Conservation (phyloP, 441 rosid species). For the Bocquillonia castaneifolia region DNA sequence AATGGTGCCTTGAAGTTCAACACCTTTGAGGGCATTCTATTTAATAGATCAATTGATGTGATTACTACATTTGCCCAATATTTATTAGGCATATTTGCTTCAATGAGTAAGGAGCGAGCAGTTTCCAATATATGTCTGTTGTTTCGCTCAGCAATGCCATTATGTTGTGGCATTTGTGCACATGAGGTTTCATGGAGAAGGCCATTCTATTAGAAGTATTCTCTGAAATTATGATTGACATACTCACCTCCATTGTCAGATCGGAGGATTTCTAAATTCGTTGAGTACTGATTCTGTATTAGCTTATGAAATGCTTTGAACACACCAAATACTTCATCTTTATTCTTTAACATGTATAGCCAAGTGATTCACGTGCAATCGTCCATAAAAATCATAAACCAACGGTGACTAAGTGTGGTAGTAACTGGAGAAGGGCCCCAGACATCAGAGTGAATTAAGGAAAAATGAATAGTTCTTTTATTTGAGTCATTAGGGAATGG, state of each 20-base stretch:
- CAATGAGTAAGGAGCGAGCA: not conserved
- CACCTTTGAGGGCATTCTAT: slow-evolving; percentile 1
- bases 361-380: not conserved
- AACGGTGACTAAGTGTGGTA: not conserved
- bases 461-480: too few species aligned
- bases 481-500: not conserved
- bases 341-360: not conserved
- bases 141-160: not conserved
- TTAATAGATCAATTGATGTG: too few species aligned
- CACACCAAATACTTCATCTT: not conserved
- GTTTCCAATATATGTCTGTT: not conserved
- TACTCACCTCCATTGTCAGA: not conserved
- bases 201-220: not conserved
- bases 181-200: slow-evolving; percentile 1
- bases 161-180: not conserved
- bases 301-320: slow-evolving; percentile 5
- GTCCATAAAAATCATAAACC: not conserved
- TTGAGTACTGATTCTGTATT: not conserved
- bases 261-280: not conserved
- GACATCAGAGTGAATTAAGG: too few species aligned
- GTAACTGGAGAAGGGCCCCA: not conserved
- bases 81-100: not conserved
- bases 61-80: not conserved
- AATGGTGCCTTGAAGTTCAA: slow-evolving; percentile 7
- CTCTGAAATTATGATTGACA: not conserved